Conservation (phyloP, 768 basidiomycete species). For the Artomyces pyxidatus region DNA sequence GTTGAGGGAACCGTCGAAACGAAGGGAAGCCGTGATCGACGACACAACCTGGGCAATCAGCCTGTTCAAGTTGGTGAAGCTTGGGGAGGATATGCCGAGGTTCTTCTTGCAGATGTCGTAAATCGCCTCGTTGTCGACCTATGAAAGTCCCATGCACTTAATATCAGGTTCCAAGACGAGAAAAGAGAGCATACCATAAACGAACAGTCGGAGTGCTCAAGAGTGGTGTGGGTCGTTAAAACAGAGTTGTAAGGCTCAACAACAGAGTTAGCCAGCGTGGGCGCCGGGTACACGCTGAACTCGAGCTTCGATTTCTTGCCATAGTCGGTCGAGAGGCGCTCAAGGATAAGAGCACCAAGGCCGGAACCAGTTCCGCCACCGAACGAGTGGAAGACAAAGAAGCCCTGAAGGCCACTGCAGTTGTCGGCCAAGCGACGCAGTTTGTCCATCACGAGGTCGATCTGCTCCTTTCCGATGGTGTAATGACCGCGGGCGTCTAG, state of each 20-base stretch:
- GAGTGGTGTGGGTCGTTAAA: conserved; percentile 95
- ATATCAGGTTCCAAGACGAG: not conserved
- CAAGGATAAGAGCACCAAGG: conserved; percentile 94
- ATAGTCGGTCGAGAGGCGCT: conserved; percentile 95
- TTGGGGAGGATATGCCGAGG: conserved; percentile 46
- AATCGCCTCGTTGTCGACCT: conserved; percentile 58
- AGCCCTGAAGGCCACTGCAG: conserved; percentile 96
- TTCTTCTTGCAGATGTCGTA: conserved; percentile 59
- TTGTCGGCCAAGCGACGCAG: conserved; percentile 95
- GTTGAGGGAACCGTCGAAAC: conserved; percentile 61
- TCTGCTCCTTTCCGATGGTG: conserved; percentile 97
- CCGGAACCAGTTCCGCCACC: conserved; percentile 99
- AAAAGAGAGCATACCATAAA: conserved; percentile 68
- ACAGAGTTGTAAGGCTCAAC: conserved; percentile 99
- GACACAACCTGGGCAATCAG: conserved; percentile 59
- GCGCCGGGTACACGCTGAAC: conserved; percentile 96
- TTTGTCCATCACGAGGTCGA: conserved; percentile 96
- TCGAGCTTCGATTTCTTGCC: conserved; percentile 99
- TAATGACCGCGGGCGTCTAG: conserved; percentile 98
- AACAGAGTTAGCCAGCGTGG: conserved; percentile 88
- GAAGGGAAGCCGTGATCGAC: conserved; percentile 38
- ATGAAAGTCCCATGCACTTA: not conserved
- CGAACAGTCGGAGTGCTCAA: conserved; percentile 99
- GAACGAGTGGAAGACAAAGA: conserved; percentile 99
- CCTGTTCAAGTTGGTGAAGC: conserved; percentile 59